Percentiles rank a stretch among this genome's conserved stretches.
Conservation (phyloP, 371 early-diverging fungal genomes). For the Coemansia sp. region DNA sequence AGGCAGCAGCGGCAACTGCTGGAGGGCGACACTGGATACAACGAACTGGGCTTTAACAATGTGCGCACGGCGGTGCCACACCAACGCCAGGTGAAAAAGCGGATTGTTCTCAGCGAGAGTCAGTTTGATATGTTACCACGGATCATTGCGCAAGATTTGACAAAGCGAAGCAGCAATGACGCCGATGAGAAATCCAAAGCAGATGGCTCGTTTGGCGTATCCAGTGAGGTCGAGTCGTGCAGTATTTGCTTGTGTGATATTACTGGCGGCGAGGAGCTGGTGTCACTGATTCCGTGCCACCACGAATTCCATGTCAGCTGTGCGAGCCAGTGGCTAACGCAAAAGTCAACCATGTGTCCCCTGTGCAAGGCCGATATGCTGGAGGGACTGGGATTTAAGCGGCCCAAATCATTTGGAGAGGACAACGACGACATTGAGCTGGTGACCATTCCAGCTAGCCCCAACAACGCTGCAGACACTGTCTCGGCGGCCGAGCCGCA, state of each 20-base stretch:
- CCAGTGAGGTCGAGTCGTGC: conserved; percentile 20
- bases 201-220: too few relatives aligned
- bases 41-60: not conserved
- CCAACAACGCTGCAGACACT: not conserved
- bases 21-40: not conserved
- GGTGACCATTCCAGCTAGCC: conserved; percentile 3
- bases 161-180: conserved; percentile 1
- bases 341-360: conserved; percentile 40
- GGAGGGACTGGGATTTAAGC: conserved; percentile 23
- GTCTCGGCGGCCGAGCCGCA: not conserved
- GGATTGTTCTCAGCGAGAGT: conserved; percentile 20
- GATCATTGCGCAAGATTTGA: conserved; percentile 5
- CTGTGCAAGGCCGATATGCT: conserved; percentile 37
- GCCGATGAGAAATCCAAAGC: not conserved
- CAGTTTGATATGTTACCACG: conserved; percentile 37
- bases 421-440: conserved; percentile 9
- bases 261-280: conserved; percentile 19
- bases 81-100: conserved; percentile 8
- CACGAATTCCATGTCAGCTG: conserved; percentile 40
- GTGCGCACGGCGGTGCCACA: conserved; percentile 11
- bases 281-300: conserved; percentile 29
- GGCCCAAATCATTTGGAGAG: conserved; percentile 2
- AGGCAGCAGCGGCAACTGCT: not conserved
- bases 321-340: conserved; percentile 31
- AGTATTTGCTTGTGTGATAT: conserved; percentile 31